A percentile compares a stretch with the other conserved stretches of the same genome.
These are phyloP conservation scores for Amanita pseudoporphyria DNA, from an alignment of 768 basidiomycete species.

Conservation along the genomic window DNA sequence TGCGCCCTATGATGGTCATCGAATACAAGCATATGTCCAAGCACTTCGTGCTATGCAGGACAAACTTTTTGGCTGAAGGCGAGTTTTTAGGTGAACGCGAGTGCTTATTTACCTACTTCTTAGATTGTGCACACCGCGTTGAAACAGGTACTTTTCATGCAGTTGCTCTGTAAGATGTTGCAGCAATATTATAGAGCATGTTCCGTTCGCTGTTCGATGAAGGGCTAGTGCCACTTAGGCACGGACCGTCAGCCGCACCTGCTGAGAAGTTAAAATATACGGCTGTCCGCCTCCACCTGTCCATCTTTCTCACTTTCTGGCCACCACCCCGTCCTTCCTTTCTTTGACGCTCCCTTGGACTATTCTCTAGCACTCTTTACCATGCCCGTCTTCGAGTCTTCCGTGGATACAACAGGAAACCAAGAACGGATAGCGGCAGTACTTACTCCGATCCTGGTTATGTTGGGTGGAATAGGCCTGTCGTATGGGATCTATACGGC, in stretches of 20 bases:
- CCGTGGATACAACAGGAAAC: background rate
- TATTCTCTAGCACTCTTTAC: background rate
- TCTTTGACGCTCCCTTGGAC: background rate
- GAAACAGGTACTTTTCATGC: background rate
- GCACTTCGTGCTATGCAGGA: slow-evolving; percentile 49
- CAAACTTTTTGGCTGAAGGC: slow-evolving; percentile 40
- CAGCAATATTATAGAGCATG: background rate
- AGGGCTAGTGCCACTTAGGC: too few relatives aligned
- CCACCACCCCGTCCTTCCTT: background rate
- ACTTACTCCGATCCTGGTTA: slow-evolving; percentile 2
- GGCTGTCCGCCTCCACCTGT: background rate
- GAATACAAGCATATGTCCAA: slow-evolving; percentile 77
- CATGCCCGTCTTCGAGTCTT: slow-evolving; percentile 3
- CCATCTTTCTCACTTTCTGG: background rate
- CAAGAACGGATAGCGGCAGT: background rate
- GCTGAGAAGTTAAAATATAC: background rate
- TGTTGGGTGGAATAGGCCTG: slow-evolving; percentile 3
- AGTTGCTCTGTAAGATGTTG: background rate
- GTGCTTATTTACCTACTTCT: background rate
- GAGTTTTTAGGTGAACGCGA: background rate
- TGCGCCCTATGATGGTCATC: slow-evolving; percentile 37
- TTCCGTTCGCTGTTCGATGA: too few relatives aligned
- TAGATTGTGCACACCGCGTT: background rate
- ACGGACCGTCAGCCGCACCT: background rate
- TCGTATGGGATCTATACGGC: slow-evolving; percentile 5